A percentile compares a stretch with the other conserved stretches of the same genome.
phyloP scores from a whole-genome alignment of 495 filamentous ascomycete species.

The Cenococcum geophilum region DNA sequence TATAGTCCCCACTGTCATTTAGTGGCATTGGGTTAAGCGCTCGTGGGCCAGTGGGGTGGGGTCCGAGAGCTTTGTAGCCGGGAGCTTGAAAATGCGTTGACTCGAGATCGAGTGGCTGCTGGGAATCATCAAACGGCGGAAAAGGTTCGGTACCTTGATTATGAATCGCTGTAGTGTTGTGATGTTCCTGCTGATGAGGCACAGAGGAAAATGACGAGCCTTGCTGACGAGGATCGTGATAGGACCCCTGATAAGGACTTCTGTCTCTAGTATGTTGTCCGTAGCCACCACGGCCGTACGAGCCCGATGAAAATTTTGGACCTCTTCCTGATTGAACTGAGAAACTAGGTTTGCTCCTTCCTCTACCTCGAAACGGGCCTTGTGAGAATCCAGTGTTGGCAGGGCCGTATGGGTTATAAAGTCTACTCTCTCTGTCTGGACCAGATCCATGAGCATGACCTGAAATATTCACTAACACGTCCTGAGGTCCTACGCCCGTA shows the following conservation, averaged over 20 bases:
- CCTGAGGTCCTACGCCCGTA: neutral
- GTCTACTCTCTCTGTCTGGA: neutral
- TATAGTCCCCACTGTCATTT: neutral
- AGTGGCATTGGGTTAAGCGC: neutral
- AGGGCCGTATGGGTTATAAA: constrained; percentile 17
- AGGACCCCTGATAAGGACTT: neutral
- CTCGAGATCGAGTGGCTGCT: neutral
- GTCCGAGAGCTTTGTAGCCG: neutral
- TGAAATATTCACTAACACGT: neutral
- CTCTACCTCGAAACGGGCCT: constrained; percentile 7
- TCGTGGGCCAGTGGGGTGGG: no score
- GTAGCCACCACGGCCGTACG: constrained; percentile 6
- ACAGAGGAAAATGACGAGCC: neutral
- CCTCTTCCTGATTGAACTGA: constrained; percentile 7
- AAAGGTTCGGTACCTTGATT: constrained; percentile 6
- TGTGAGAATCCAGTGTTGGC: constrained; percentile 15
- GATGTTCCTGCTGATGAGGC: neutral
- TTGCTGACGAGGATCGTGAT: neutral
- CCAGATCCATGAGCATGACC: neutral
- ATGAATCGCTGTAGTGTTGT: neutral
- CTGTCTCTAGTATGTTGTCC: constrained; percentile 6
- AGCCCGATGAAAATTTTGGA: constrained; percentile 17
- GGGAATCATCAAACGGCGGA: neutral
- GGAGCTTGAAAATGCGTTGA: neutral
- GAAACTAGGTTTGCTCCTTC: constrained; percentile 9